These are phyloP conservation scores for Fusarium bulbicola DNA, from an alignment of 2,329 filamentous ascomycete species.

Conservation along the genomic window DNA sequence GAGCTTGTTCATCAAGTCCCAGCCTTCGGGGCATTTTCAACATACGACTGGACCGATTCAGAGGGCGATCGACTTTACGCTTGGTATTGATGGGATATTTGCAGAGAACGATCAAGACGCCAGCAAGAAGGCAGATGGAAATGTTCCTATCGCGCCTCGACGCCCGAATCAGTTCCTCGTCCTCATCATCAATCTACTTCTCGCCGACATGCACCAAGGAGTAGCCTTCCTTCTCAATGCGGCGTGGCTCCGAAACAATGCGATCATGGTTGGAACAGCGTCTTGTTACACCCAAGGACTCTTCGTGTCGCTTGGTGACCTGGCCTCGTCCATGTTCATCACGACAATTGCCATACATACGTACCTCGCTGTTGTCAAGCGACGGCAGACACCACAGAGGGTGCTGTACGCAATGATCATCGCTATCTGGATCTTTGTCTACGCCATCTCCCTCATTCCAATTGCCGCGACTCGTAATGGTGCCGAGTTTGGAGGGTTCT, in stretches of 20 bases:
- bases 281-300: conserved; percentile 74
- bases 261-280: conserved; percentile 61
- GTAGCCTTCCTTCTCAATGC: conserved; percentile 71
- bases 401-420: conserved; percentile 60
- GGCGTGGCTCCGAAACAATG: conserved; percentile 64
- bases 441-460: conserved; percentile 64
- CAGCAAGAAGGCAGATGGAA: background rate
- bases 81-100: conserved; percentile 50
- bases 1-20: conserved; percentile 38
- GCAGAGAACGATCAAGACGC: conserved; percentile 9
- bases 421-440: conserved; percentile 66
- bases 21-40: conserved; percentile 3
- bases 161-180: conserved; percentile 73
- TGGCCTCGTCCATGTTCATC: conserved; percentile 74
- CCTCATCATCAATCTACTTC: conserved; percentile 73
- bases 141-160: conserved; percentile 30
- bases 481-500: conserved; percentile 56
- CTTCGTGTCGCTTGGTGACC: conserved; percentile 72
- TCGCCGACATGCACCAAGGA: conserved; percentile 74
- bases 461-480: conserved; percentile 56
- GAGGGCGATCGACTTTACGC: conserved; percentile 45
- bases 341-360: conserved; percentile 73
- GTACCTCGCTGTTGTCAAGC: conserved; percentile 68
- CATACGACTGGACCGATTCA: conserved; percentile 30
- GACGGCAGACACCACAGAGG: conserved; percentile 60